Conservation (phyloP, 2,329 filamentous ascomycete species). For the Ophiosphaerella narmari region DNA sequence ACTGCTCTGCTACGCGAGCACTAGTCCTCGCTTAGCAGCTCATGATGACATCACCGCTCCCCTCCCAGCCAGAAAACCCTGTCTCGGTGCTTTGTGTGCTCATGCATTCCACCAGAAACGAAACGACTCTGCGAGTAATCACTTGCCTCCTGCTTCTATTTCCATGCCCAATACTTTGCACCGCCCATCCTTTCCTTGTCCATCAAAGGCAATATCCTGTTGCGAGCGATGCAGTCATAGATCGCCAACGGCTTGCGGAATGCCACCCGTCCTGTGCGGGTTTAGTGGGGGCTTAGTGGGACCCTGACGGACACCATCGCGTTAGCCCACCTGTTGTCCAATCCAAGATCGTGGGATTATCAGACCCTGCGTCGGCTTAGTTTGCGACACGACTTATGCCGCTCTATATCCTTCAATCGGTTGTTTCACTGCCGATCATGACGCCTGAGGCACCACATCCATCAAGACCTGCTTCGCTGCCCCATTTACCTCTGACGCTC, state of each 20-base stretch:
- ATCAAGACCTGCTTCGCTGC: constrained; percentile 8
- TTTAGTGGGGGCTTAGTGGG: constrained; percentile 6
- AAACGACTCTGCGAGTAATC: background rate
- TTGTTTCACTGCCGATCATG: constrained; percentile 31
- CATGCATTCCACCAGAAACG: no score
- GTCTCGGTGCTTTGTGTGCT: no score
- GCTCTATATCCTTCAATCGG: constrained; percentile 20
- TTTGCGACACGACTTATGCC: constrained; percentile 27
- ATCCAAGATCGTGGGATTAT: constrained; percentile 20
- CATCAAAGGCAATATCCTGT: constrained; percentile 14
- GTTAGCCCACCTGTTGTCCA: constrained; percentile 21
- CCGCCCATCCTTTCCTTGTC: constrained; percentile 17
- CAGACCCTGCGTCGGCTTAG: constrained; percentile 34
- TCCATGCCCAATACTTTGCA: constrained; percentile 14
- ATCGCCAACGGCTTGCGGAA: constrained; percentile 25
- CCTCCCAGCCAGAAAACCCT: no score
- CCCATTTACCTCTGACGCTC: constrained; percentile 3
- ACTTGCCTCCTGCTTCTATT: constrained; percentile 27
- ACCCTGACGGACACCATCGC: constrained; percentile 15
- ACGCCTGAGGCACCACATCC: constrained; percentile 31
- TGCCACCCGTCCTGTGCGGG: constrained; percentile 10
- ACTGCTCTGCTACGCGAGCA: constrained; percentile 2
- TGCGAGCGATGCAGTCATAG: constrained; percentile 22
- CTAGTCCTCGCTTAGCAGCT: constrained; percentile 17
- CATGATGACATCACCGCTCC: constrained; percentile 30